These are phyloP conservation scores for Astrothelium macrocarpum DNA, from an alignment of 495 filamentous ascomycete species.

Conservation along the genomic window DNA sequence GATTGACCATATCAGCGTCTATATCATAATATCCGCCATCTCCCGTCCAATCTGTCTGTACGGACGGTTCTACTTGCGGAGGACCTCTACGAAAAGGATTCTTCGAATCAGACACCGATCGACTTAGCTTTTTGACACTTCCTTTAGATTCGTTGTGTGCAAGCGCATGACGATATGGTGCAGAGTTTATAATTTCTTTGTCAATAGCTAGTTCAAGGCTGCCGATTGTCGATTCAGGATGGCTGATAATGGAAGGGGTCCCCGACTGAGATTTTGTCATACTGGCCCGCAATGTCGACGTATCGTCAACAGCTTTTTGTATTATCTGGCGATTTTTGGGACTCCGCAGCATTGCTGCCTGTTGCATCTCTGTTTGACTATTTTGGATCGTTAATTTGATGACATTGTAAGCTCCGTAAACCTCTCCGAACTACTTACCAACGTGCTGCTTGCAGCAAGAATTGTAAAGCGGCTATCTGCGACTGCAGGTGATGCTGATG, in stretches of 20 bases:
- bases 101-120: slow-evolving; percentile 3
- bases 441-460: slow-evolving; percentile 38
- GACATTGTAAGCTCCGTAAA: slow-evolving; percentile 5
- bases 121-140: not conserved
- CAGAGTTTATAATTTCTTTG: slow-evolving; percentile 18
- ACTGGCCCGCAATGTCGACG: slow-evolving; percentile 32
- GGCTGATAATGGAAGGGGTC: slow-evolving; percentile 29
- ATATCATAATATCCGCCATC: slow-evolving; percentile 33
- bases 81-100: slow-evolving; percentile 11
- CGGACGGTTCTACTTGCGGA: slow-evolving; percentile 20
- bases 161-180: slow-evolving; percentile 1
- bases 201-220: slow-evolving; percentile 33
- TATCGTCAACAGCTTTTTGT: slow-evolving; percentile 35
- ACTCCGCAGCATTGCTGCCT: slow-evolving; percentile 32
- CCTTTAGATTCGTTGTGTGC: slow-evolving; percentile 7
- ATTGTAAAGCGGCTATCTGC: slow-evolving; percentile 37
- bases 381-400: not conserved
- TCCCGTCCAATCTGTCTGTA: slow-evolving; percentile 23
- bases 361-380: slow-evolving; percentile 26
- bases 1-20: slow-evolving; percentile 26
- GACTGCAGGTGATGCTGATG: slow-evolving; percentile 35
- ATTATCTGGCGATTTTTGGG: slow-evolving; percentile 35
- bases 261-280: slow-evolving; percentile 26
- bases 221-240: slow-evolving; percentile 27
- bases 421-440: slow-evolving; percentile 28